Conservation (phyloP, 257 asterid genomes). For the Gentiana macrophylla region DNA sequence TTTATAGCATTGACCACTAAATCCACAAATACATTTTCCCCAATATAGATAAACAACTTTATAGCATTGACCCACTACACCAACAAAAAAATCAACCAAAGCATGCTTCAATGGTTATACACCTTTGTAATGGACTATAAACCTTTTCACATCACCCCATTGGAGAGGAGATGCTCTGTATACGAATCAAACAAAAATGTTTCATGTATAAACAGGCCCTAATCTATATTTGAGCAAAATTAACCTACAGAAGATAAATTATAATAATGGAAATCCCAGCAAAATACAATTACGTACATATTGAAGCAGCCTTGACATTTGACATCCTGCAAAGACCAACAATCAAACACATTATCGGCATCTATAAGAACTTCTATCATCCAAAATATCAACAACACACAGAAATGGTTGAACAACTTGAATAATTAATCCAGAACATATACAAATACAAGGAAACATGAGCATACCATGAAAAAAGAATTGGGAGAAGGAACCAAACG, state of each 20-base stretch:
- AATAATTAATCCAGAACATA: no score
- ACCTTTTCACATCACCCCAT: no score
- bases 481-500: constrained; percentile 49
- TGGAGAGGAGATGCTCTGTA: no score
- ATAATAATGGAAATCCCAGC: not conserved
- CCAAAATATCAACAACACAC: not conserved
- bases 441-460: no score
- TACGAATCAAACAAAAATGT: no score
- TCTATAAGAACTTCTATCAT: not conserved
- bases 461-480: constrained; percentile 40
- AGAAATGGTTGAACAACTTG: not conserved
- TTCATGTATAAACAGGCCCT: no score
- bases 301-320: constrained; percentile 64
- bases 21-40: no score
- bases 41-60: no score
- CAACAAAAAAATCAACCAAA: not conserved
- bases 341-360: not conserved
- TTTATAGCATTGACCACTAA: no score
- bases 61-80: not conserved
- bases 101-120: no score
- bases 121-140: no score
- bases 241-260: no score
- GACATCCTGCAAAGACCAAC: constrained; percentile 27
- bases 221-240: not conserved
- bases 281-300: constrained; percentile 23